Base-by-base conservation (phyloP, 441 rosid genomes). In the Viola pubescens region DNA sequence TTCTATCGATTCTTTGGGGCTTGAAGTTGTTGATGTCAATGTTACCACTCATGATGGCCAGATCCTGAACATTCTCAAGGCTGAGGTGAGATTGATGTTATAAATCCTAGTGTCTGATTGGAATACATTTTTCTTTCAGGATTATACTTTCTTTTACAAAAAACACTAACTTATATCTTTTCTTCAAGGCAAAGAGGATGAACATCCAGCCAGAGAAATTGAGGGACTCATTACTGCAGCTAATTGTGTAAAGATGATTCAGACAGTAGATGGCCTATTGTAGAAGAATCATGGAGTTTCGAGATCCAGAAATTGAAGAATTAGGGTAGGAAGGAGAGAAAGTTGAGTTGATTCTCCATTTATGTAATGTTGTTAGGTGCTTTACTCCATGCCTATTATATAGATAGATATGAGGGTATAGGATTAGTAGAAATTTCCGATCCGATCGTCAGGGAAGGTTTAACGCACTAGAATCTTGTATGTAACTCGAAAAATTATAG, bases 1-100 rank as follows among this genome's bases (percentile, higher is more conserved):
- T 61, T 77, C 64, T 48, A 62, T 89, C 47, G 55, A 76, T 57
- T 75, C 81, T 45, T 63, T 70, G 55, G 88, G 82, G 55, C 79
- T 87, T 64, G 73, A 69, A 63, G 80, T 85, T 38, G 74, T 81
- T 16, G 79, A 89, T 71, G 96, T 81, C 52, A 92, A 87, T 69
- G 65, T 92, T 60, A 85, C 86, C 48, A 84, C 86, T 46, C 75
- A 73, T 7, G 43, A 76, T 60, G 78, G 77, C 48, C 78, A 52
- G 48, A 85, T 76, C 64, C 74, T 80, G 48, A 76, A 76, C 64
- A 64, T 78, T 76, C 78, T 89, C 72, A 75, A 52, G 70, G 91
- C 87, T 26, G 80, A 85, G 92, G 92, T 84, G 74, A 64, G 71
- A 66, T 48, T 48, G 26, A 19, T 19, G 26, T 19, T 19, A 19